phyloP scores from a whole-genome alignment of 176 grass and related monocot genomes.

The bread wheat (Triticum aestivum) region DNA sequence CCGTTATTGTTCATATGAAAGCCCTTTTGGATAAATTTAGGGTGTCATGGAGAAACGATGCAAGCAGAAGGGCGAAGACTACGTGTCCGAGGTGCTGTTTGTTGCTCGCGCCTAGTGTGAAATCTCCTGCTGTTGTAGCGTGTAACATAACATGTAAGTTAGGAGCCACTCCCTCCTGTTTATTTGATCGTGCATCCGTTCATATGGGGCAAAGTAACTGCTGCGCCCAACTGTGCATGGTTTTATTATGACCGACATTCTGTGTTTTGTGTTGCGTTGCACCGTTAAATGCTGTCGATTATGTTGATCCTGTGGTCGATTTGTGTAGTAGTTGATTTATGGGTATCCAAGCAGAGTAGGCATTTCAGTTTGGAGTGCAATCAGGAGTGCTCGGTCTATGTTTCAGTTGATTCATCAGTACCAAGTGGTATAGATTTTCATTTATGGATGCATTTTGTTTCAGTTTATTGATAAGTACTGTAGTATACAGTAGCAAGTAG shows the following conservation, averaged over 20 bases:
- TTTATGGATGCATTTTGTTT: not conserved
- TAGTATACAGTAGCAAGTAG: no score
- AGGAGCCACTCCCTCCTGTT: not conserved
- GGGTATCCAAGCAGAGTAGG: not conserved
- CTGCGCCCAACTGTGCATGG: not conserved
- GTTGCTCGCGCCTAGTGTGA: not conserved
- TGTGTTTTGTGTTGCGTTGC: not conserved
- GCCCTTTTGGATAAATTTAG: not conserved
- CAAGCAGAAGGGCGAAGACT: not conserved
- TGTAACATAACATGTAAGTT: slow-evolving; percentile 23
- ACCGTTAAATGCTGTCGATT: not conserved
- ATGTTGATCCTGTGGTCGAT: not conserved
- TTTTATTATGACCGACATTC: not conserved
- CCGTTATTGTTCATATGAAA: not conserved
- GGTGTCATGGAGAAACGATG: slow-evolving; percentile 25
- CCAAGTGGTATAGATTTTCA: not conserved
- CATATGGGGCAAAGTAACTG: not conserved
- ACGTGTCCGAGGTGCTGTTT: slow-evolving; percentile 6
- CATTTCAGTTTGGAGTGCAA: not conserved
- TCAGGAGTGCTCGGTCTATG: not conserved
- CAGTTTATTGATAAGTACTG: no score
- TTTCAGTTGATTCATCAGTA: not conserved
- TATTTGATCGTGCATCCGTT: not conserved
- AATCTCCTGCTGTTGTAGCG: slow-evolving; percentile 6
- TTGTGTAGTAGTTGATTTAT: not conserved